Base-by-base conservation (phyloP, 2,329 filamentous ascomycete genomes). In the Tricladium varicosporioides region DNA sequence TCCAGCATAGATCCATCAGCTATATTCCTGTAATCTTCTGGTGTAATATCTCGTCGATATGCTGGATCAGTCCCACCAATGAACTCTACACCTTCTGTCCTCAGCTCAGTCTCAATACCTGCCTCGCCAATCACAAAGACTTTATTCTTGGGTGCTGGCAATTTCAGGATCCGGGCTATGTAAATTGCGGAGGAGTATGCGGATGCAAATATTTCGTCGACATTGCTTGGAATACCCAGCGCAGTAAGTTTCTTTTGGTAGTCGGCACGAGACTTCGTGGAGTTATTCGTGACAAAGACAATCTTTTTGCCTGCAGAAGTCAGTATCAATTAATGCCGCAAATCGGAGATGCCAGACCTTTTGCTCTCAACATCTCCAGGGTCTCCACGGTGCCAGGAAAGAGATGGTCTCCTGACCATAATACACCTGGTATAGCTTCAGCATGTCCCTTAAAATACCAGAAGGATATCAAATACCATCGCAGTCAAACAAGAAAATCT, bases 221-320 rank as follows among this genome's bases (percentile, higher is more conserved):
- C 84, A 57, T 83, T 80, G 65, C 85, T 86, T 1, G 88, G 87
- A 67, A 99, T 96, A 48, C 88, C 89, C 71, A 97, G 81, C 53
- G 77, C 77, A 48, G 88, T 84, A 59, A 99, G 87, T 71, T 97
- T 99, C 78, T 93, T 91, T 72, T 89, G 87, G 75, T 99, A 99
- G 72, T 97, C 92, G 50, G 83, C 79, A 56, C 94, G 88, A 10
- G 93, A 96, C 73, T 99, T 99, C 56, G 94, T 97, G 70, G 92
- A 97, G 78, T 99, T 99, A 78, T 99, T 99, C 43, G 94, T 99
- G 52, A 99, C 94, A 71, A 99, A 99, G 54, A 99, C 86, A 33
- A 94, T 82, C 71, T 88, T 88, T 75, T 99, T 99, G 70, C 91
- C 92, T 94, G 53, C 27, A 36, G 13, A 48, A 53, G 27, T 51